A percentile compares a stretch with the other conserved stretches of the same genome.
phyloP scores from a whole-genome alignment of 257 asterid genomes.

The Solanum rostratum region DNA sequence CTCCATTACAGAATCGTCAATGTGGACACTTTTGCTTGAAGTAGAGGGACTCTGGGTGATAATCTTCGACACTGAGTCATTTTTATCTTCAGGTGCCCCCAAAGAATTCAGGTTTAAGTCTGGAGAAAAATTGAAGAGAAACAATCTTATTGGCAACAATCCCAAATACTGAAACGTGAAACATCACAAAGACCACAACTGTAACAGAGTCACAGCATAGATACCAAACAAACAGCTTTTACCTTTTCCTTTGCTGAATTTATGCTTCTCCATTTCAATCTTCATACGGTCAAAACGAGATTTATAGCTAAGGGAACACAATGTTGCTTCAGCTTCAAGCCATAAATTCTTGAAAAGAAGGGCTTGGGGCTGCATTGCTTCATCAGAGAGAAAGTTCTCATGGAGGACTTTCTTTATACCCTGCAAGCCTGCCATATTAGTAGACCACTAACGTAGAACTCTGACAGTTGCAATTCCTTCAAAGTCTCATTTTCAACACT shows the following conservation, averaged over 20 bases:
- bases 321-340: slow-evolving; percentile 92
- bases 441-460: neutral
- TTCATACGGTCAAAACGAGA: slow-evolving; percentile 72
- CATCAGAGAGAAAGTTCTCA: slow-evolving; percentile 48
- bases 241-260: slow-evolving; percentile 42
- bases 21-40: neutral
- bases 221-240: neutral
- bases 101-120: neutral
- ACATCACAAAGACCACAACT: slow-evolving; percentile 1
- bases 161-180: slow-evolving; percentile 18
- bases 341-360: slow-evolving; percentile 70
- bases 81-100: neutral
- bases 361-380: slow-evolving; percentile 51
- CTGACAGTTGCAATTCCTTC: neutral
- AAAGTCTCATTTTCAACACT: neutral
- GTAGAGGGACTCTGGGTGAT: neutral
- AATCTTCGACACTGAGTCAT: neutral
- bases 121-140: slow-evolving; percentile 2
- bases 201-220: neutral
- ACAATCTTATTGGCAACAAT: neutral
- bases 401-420: slow-evolving; percentile 69
- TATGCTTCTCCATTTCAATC: slow-evolving; percentile 46
- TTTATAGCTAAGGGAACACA: slow-evolving; percentile 65
- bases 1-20: slow-evolving; percentile 1
- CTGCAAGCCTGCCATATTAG: slow-evolving; percentile 26